Evolutionary conservation across 306 rosid species (phyloP), one percentile per base, ranked within the genome.

Genomic region (Begonia masoniana): DNA sequence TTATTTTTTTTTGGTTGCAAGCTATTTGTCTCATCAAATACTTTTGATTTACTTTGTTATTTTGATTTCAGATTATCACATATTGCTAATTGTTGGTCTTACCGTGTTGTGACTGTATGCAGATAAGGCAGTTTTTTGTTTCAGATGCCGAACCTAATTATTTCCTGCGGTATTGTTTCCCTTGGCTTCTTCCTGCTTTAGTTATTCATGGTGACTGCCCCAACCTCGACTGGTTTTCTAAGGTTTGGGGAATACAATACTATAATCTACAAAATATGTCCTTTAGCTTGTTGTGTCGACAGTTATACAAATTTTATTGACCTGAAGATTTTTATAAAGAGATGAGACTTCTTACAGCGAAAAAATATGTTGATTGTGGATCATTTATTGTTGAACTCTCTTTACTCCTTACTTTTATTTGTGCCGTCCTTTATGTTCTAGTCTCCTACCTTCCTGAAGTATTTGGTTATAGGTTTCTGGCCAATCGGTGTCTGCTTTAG

Each of bases 141-240:
- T 70, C 75, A 36, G 91, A 85, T 67, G 73, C 80, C 10, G 91
- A 85, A 63, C 91, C 97, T 52, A 72, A 68, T 67, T 71, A 76
- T 64, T 89, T 89, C 74, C 62, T 85, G 65, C 91, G 64, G 70
- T 85, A 82, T 62, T 85, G 89, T 67, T 89, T 79, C 66, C 79
- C 72, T 19, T 85, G 95, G 97, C 94, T 89, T 78, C 87, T 89
- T 77, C 94, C 97, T 39, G 82, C 89, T 61, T 67, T 89, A 67
- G 78, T 80, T 72, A 63, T 89, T 50, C 76, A 74, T 68, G 83
- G 76, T 45, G 81, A 73, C 69, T 65, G 57, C 65, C 63, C 83
- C 51, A 75, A 80, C 65, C 80, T 89, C 57, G 65, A 73, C 45
- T 89, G 94, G 97, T 73, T 82, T 58, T 62, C 91, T 61, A 74